Evolutionary conservation across 1,284 basidiomycete genomes (phyloP), one percentile per base, ranked within the genome.

Genomic region (Austropuccinia psidii): DNA sequence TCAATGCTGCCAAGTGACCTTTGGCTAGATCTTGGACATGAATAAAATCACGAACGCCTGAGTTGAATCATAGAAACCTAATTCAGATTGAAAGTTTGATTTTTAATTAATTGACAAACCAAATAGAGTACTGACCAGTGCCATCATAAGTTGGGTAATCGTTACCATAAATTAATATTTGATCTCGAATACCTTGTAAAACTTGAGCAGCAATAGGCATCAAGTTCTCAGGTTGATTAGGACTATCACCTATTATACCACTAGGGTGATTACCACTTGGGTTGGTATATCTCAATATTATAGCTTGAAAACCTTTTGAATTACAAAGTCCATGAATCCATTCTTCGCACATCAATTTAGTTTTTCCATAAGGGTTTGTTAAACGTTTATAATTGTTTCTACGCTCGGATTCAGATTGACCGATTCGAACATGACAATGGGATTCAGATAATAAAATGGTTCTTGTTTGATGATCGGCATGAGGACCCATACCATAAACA

Each of bases 181-280:
- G 58, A 9, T 67, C 54, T 37, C 75, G 72, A 52, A 69, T 74
- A 33, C 77, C 77, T 15, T 75, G 75, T 13, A 78, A 76, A 3
- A 78, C 77, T 49, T 77, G 75, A 5, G 75, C 75, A 13, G 77
- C 74, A 24, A 78, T 72, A 1, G 77, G 76, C 68, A 77, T 76
- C 1, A 78, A 69, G 54, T 78, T 78, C 45, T 76, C 76, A 1
- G 77, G 76, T 35, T 75, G 67, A 27, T 65, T 75, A 9, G 76
- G 76, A 55, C 73, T 76, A 69, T 78, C 77, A 37, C 77, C 77
- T 13, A 78, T 76, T 41, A 76, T 66, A 6, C 77, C 77, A 6
- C 77, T 77, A 2, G 75, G 72, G 55, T 78, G 75, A 37, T 76
- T 76, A 6, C 77, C 77, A 65, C 76, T 76, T 13, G 77, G 77